These are phyloP conservation scores for Antarctomyces pellizariae DNA, from an alignment of 495 filamentous ascomycete species.

Conservation along the genomic window DNA sequence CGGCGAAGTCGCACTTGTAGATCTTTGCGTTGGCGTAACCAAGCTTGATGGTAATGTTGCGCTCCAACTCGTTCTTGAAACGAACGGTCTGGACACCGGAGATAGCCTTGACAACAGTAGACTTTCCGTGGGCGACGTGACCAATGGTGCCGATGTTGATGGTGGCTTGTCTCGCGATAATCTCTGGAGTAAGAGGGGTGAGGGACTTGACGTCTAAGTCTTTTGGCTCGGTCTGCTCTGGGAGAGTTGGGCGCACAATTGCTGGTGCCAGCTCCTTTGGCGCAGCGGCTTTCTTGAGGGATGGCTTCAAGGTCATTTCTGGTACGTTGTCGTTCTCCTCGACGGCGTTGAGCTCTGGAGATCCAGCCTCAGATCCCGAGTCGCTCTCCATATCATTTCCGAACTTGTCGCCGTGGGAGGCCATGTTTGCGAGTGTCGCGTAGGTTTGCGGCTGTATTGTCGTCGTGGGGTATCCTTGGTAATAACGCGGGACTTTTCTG, in stretches of 20 bases:
- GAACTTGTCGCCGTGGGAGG: conserved; percentile 22
- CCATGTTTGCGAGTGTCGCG: conserved; percentile 17
- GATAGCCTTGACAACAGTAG: conserved; percentile 95
- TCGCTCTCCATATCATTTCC: conserved; percentile 25
- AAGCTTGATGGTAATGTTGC: conserved; percentile 98
- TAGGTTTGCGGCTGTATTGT: too few species aligned
- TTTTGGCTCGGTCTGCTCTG: conserved; percentile 74
- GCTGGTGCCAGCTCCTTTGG: conserved; percentile 16
- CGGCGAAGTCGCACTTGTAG: conserved; percentile 88
- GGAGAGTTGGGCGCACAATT: conserved; percentile 31
- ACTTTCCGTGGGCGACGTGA: conserved; percentile 96
- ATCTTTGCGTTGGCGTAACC: conserved; percentile 98
- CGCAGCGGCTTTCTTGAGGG: conserved; percentile 20
- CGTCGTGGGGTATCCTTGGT: too few species aligned
- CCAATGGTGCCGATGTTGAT: conserved; percentile 99
- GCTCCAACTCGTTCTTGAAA: conserved; percentile 97
- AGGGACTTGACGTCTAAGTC: conserved; percentile 57
- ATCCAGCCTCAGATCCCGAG: conserved; percentile 14
- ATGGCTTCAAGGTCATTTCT: conserved; percentile 11
- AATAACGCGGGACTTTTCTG: too few species aligned
- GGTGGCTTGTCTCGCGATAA: conserved; percentile 89
- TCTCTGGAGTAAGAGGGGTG: conserved; percentile 76
- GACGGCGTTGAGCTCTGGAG: conserved; percentile 9
- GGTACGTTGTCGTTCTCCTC: conserved; percentile 10
- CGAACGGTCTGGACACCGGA: conserved; percentile 96